phyloP scores from a whole-genome alignment of 768 basidiomycete genomes.

The Tephrocybe rancida region DNA sequence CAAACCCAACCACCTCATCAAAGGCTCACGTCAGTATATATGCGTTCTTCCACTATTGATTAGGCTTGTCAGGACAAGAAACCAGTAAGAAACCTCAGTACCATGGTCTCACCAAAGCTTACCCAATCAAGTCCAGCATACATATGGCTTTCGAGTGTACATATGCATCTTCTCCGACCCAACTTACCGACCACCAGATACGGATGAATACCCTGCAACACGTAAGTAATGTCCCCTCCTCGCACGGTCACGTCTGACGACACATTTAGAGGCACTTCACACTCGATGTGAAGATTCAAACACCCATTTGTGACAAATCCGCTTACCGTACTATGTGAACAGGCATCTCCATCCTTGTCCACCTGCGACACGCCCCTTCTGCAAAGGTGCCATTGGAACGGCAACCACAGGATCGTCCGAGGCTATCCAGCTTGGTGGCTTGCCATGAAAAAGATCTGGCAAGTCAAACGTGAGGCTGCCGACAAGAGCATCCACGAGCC shows the following conservation, averaged over 20 bases:
- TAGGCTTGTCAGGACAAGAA: slow-evolving; percentile 47
- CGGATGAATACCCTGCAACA: slow-evolving; percentile 72
- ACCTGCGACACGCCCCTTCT: slow-evolving; percentile 71
- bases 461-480: slow-evolving; percentile 62
- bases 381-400: slow-evolving; percentile 64
- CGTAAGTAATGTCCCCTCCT: slow-evolving; percentile 38
- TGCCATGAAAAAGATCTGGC: slow-evolving; percentile 77
- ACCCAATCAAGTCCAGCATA: slow-evolving; percentile 34
- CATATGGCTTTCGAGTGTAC: slow-evolving; percentile 42
- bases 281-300: slow-evolving; percentile 41
- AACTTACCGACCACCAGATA: slow-evolving; percentile 24
- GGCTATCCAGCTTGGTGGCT: slow-evolving; percentile 77
- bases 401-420: slow-evolving; percentile 75
- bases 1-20: slow-evolving; percentile 67
- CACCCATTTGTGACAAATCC: neutral
- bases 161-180: neutral
- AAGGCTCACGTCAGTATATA: slow-evolving; percentile 45
- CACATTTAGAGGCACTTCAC: slow-evolving; percentile 47
- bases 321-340: neutral
- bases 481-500: slow-evolving; percentile 78
- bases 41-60: neutral
- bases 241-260: neutral
- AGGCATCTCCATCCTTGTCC: slow-evolving; percentile 55
- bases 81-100: slow-evolving; percentile 36
- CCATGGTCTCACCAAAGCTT: slow-evolving; percentile 34